Conservation (phyloP, 768 basidiomycete species). For the Stropharia rugosoannulata region DNA sequence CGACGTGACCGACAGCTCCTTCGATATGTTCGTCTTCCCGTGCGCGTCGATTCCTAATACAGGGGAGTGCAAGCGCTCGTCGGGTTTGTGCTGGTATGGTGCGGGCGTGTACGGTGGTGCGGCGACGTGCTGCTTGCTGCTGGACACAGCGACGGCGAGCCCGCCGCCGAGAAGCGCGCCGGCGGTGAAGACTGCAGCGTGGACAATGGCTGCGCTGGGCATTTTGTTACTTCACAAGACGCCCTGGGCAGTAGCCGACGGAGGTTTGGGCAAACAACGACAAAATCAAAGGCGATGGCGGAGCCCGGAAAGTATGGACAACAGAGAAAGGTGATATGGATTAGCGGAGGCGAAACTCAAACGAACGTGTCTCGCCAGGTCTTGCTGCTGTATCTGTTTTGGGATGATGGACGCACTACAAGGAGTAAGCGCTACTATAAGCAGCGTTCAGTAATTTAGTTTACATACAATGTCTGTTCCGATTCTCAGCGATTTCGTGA, state of each 20-base stretch:
- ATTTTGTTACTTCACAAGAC: slow-evolving; percentile 9
- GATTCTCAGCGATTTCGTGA: slow-evolving; percentile 1
- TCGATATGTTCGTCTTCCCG: slow-evolving; percentile 44
- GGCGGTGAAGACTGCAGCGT: slow-evolving; percentile 76
- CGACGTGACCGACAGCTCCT: slow-evolving; percentile 27
- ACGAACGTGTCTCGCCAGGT: neutral
- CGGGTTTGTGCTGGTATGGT: slow-evolving; percentile 12
- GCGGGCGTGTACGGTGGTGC: slow-evolving; percentile 19
- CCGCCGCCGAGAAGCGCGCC: slow-evolving; percentile 83
- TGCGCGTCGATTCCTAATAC: slow-evolving; percentile 45
- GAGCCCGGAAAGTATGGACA: neutral
- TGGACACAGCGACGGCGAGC: slow-evolving; percentile 50
- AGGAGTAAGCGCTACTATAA: neutral
- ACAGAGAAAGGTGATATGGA: neutral
- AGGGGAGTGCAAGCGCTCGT: slow-evolving; percentile 23
- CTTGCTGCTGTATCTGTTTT: neutral
- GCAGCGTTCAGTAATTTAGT: no score
- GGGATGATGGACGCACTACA: neutral
- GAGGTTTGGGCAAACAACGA: neutral
- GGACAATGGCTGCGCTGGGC: slow-evolving; percentile 46
- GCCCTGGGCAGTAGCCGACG: neutral
- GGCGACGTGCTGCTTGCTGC: slow-evolving; percentile 19
- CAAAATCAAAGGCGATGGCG: neutral
- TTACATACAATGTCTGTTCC: neutral
- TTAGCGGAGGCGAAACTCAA: neutral